Percentiles rank a stretch among this genome's conserved stretches.
phyloP scores from a whole-genome alignment of 2,329 filamentous ascomycete species.

The Aureobasidium namibiae region DNA sequence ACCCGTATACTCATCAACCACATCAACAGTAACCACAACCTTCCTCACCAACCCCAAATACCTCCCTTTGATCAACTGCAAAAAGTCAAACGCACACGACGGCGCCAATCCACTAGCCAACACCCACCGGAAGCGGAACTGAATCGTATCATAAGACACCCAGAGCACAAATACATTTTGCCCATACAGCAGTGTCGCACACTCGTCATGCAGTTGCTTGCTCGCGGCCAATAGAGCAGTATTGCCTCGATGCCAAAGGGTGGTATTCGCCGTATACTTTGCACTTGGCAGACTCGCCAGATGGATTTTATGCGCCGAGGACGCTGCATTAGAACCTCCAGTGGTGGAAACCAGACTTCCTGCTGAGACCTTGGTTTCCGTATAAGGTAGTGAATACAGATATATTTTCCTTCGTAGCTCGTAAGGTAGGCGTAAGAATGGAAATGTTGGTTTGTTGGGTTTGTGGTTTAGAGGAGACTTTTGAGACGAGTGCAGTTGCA shows the following conservation, averaged over 20 bases:
- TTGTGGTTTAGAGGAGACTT: constrained; percentile 12
- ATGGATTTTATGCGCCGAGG: neutral
- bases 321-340: neutral
- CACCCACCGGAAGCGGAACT: constrained; percentile 37
- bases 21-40: constrained; percentile 38
- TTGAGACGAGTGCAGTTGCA: neutral
- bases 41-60: constrained; percentile 35
- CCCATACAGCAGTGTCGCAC: constrained; percentile 38
- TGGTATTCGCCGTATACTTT: neutral
- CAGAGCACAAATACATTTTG: constrained; percentile 39
- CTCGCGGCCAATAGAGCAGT: constrained; percentile 32
- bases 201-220: constrained; percentile 37
- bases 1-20: constrained; percentile 41
- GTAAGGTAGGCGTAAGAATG: constrained; percentile 31
- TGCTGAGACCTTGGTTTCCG: constrained; percentile 17
- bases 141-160: constrained; percentile 35
- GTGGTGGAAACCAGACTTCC: neutral
- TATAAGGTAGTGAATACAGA: constrained; percentile 34
- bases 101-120: constrained; percentile 33
- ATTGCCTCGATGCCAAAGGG: constrained; percentile 36
- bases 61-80: constrained; percentile 31
- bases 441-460: constrained; percentile 19
- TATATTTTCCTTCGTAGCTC: constrained; percentile 39
- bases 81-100: constrained; percentile 31
- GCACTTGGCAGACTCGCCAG: neutral